Conservation (phyloP, 148 eudicot species). For the Cornus florida region DNA sequence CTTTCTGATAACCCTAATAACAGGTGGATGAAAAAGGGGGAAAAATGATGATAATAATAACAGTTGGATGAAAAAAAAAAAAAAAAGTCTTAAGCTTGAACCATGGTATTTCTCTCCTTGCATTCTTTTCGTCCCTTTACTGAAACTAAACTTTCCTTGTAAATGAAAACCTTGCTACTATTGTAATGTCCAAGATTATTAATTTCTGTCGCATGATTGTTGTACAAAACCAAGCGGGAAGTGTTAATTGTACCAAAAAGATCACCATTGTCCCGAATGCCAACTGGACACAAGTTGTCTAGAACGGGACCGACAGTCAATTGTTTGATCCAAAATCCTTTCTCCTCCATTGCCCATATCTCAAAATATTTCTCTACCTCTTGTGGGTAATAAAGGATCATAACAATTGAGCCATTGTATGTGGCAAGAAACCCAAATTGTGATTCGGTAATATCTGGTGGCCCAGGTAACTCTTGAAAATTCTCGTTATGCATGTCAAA, state of each 20-base stretch:
- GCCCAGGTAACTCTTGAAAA: not conserved
- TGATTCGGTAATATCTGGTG: not conserved
- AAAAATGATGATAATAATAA: too few relatives aligned
- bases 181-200: too few relatives aligned
- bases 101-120: too few relatives aligned
- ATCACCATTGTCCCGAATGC: not conserved
- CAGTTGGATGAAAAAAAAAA: too few relatives aligned
- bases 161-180: too few relatives aligned
- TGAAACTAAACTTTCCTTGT: too few relatives aligned
- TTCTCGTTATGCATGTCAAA: not conserved
- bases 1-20: too few relatives aligned
- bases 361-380: not conserved
- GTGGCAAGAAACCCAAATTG: not conserved
- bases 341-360: not conserved
- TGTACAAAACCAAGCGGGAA: not conserved
- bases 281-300: not conserved
- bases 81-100: too few relatives aligned
- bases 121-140: too few relatives aligned
- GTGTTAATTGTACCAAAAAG: not conserved
- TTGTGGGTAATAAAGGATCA: too few relatives aligned
- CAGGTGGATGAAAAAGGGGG: too few relatives aligned
- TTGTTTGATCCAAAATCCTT: not conserved
- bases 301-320: not conserved
- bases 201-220: too few relatives aligned
- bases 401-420: not conserved